Evolutionary conservation across 2,329 filamentous ascomycete species (phyloP), one percentile per base, ranked within the genome.

Genomic region (Hansfordia pulvinata): DNA sequence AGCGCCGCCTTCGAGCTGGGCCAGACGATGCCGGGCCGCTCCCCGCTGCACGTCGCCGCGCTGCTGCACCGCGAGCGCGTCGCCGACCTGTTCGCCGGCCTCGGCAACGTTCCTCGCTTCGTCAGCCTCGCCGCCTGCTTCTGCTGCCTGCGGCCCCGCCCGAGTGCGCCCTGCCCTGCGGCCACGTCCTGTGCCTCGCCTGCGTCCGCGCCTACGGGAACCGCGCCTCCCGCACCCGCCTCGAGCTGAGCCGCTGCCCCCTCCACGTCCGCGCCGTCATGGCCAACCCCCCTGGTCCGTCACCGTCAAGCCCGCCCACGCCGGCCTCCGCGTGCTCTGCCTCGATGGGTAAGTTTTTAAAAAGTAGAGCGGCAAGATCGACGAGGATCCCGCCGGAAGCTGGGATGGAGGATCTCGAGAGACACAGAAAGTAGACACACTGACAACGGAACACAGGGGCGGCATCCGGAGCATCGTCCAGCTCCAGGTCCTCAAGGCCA

Each of bases 71-170:
- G 41, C 25, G 46, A 47, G 18, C 38, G 40, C 9, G 29, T 49
- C 8, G 47, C 47, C 19, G 42, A 47, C 27, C 35, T 47, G 1
- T 49, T 47, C 24, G 41, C 45, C 2, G 44, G 40, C 13, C 25
- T 49, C n/a, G 42, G 41, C 3, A 35, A 35, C 2, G 40, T 43
- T 13, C 35, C 36, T 8, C 36, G 40, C 14, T 47, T 38, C 19
- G 26, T 47, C 14, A 49, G 46, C 25, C 46, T 47, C 22, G 45
- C 44, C 8, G 41, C 43, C 4, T 49, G 46, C 28, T 37, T 49
- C 8, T 49, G 44, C 20, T 49, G 46, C 21, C 27, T 49, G 22
- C 40, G 46, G 46, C 47, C 21, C 35, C 47, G 2, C 46, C 46
- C 3, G 46, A 49, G 17, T 49, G 43, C 10, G 40, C 43, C 6